phyloP scores from a whole-genome alignment of 176 grass and related monocot species.

The Musa schizocarpa region DNA sequence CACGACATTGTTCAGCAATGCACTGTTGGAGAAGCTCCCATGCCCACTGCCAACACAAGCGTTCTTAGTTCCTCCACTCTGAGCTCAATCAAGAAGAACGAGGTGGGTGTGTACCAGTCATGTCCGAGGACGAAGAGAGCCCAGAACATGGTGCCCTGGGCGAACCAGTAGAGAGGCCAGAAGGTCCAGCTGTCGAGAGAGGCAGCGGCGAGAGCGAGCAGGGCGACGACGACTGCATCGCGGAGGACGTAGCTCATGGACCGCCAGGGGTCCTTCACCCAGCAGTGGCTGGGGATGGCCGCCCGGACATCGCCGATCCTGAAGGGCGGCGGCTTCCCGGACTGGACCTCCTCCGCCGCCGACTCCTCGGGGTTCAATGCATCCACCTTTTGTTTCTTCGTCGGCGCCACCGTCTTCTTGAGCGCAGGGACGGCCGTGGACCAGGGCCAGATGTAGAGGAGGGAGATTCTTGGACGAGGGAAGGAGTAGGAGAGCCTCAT shows the following conservation, averaged over 20 bases:
- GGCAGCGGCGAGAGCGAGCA: conserved; percentile 22
- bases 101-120: conserved; percentile 27
- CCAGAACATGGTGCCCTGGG: conserved; percentile 55
- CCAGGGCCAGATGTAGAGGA: neutral
- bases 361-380: neutral
- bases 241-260: conserved; percentile 58
- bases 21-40: conserved; percentile 21
- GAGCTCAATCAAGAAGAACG: too few relatives aligned
- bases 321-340: conserved; percentile 64
- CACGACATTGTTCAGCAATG: neutral
- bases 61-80: too few relatives aligned
- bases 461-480: neutral
- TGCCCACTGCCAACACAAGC: conserved; percentile 2
- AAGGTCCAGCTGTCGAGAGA: conserved; percentile 15
- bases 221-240: conserved; percentile 29
- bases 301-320: conserved; percentile 76
- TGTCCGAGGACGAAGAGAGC: conserved; percentile 52
- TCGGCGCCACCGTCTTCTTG: neutral
- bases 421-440: neutral
- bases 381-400: neutral
- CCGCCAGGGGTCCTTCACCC: conserved; percentile 48
- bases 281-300: conserved; percentile 59
- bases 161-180: conserved; percentile 55
- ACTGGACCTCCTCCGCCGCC: conserved; percentile 17
- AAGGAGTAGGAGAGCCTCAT: neutral